Conservation (phyloP, 2,329 filamentous ascomycete genomes). For the Colletotrichum tropicale region DNA sequence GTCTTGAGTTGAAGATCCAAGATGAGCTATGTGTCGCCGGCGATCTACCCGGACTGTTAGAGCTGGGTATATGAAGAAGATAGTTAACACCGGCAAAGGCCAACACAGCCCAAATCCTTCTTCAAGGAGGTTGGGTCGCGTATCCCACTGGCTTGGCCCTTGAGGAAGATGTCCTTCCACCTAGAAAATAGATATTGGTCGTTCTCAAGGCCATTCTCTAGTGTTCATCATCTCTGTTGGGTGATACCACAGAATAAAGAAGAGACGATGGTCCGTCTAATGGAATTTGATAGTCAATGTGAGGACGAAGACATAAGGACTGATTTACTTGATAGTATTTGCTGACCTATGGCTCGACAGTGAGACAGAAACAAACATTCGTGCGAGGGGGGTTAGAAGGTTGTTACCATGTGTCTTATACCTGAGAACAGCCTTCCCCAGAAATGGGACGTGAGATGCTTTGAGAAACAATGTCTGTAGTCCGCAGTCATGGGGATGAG, state of each 20-base stretch:
- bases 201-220: not conserved
- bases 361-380: no score
- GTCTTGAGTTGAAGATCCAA: not conserved
- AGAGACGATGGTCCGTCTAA: not conserved
- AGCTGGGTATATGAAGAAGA: not conserved
- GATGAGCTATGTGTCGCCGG: not conserved
- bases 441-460: not conserved
- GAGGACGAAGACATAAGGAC: not conserved
- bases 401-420: not conserved
- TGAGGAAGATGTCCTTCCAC: not conserved
- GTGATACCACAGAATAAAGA: accelerated
- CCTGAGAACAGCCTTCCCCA: not conserved
- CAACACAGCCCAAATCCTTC: not conserved
- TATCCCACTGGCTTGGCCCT: not conserved
- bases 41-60: not conserved
- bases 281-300: accelerated
- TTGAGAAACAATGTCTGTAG: not conserved
- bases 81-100: not conserved
- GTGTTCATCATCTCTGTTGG: not conserved
- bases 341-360: not conserved
- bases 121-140: no score
- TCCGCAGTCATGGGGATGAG: not conserved
- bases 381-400: no score
- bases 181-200: not conserved
- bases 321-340: not conserved